Base-by-base conservation (phyloP, 2,329 filamentous ascomycete species). In the Diaporthe citrichinensis region DNA sequence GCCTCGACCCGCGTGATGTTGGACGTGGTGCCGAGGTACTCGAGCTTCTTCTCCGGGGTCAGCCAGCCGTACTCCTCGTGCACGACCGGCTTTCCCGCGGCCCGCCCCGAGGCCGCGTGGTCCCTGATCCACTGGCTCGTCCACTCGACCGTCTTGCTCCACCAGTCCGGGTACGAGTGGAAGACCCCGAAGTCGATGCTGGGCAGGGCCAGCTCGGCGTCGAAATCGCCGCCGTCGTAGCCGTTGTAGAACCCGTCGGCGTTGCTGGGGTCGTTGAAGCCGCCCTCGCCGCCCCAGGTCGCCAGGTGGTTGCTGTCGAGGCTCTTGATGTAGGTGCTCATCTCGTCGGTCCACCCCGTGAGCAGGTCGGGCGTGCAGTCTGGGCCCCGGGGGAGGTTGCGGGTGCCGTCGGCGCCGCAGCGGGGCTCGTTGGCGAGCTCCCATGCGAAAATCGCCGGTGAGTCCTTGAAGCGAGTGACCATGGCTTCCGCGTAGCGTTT, bases 381-480 rank as follows among this genome's bases (percentile, higher is more conserved):
- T 0, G 75, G 77, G 46, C 85, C 85, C 1, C 82, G 81, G 1
- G 86, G 86, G 0, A 88, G 84, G 79, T 88, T 88, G 74, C 87
- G 87, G 10, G 78, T 79, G 9, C 79, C 82, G 71, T 88, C 86
- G 34, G 84, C 87, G 31, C 86, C 86, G 80, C 87, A 89, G 75
- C 87, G 86, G 28, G 86, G 86, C 76, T 94, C 92, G 78, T 94
- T 94, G 74, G 87, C 90, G 2, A 94, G 84, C 79, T 94, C 92
- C 92, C 92, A 94, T 0, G 91, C 90, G 78, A 94, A 90, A 62
- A 94, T 87, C 0, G 92, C 88, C 0, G 89, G 83, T 0, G 90
- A 92, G 76, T 86, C 84, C 61, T 85, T 88, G 83, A 93, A 94
- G 15, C 92, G 86, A 28, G 83, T 88, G 3, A 94, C 88, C 9